Base-by-base conservation (phyloP, 805 yeast genomes). In the Candida qinlingensis region DNA sequence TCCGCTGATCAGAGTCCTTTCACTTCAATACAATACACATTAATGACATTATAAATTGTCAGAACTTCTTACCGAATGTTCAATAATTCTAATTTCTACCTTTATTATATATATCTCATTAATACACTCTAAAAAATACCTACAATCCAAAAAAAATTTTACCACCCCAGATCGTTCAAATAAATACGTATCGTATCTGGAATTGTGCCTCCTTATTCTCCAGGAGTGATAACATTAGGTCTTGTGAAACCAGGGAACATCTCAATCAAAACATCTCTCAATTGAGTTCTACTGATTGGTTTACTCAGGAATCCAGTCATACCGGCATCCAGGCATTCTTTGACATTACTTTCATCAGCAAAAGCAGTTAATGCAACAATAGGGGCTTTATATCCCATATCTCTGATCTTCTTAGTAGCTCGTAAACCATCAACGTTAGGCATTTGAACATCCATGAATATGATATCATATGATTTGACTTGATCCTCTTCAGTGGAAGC, bases 371-470 rank as follows among this genome's bases (percentile, higher is more conserved):
- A 75, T 0, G 97, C 98, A 37, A 92, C 94, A 49, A 94, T 90
- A 0, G 97, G 97, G 6, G 78, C 76, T 1, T 63, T 62, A 60
- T 77, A 87, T 5, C 75, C 69, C 51, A 86, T 64, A 40, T 85
- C 82, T 41, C 97, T 73, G 35, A 92, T 85, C 59, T 77, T 73
- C 52, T 72, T 79, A 0, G 98, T 90, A 0, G 97, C 96, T 28
- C 81, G 72, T 31, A 91, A 69, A 3, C 99, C 99, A 63, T 92
- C 97, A 55, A 90, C 74, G 58, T 80, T 83, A 5, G 98, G 98
- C 98, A 91, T 92, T 67, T 92, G 97, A 45, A 92, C 95, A 66
- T 92, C 99, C 99, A 92, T 92, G 62, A 92, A 87, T 2, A 94
- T 80, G 46, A 92, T 67, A 62, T 88, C 92, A 63, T 74, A 89